Conservation (phyloP, 1,139 yeast genomes). For the Pneumocystis murina region DNA sequence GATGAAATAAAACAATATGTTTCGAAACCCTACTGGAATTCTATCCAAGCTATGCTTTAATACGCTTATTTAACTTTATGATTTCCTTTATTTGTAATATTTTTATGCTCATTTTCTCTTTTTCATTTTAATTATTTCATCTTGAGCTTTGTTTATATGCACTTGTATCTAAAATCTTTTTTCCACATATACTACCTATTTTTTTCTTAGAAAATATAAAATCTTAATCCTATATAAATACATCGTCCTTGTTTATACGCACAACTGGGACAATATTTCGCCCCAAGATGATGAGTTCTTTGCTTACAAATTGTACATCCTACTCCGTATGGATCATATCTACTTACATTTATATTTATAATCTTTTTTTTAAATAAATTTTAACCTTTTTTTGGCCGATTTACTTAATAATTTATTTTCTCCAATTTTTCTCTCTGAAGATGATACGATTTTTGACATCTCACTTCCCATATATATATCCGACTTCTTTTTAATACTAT, state of each 20-base stretch:
- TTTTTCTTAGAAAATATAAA: neutral
- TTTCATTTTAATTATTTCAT: neutral
- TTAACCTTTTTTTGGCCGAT: neutral
- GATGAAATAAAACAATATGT: constrained; percentile 55
- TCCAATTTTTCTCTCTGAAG: neutral
- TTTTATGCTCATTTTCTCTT: neutral
- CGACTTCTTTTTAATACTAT: neutral
- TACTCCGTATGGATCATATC: neutral
- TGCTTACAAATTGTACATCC: neutral
- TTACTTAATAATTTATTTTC: neutral
- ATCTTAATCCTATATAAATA: neutral
- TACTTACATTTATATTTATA: neutral
- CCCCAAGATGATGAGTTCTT: constrained; percentile 1
- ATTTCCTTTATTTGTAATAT: neutral
- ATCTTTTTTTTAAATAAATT: neutral
- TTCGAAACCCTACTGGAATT: constrained; percentile 31
- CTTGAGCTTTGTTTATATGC: neutral
- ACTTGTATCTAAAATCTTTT: neutral
- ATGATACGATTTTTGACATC: neutral
- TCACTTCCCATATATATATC: neutral
- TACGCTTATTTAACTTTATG: neutral
- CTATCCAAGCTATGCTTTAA: constrained; percentile 3
- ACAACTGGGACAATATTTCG: neutral
- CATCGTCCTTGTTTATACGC: neutral
- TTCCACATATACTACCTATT: neutral